Evolutionary conservation across 2,329 filamentous ascomycete species (phyloP).

Genomic region (Penicillium sp.): DNA sequence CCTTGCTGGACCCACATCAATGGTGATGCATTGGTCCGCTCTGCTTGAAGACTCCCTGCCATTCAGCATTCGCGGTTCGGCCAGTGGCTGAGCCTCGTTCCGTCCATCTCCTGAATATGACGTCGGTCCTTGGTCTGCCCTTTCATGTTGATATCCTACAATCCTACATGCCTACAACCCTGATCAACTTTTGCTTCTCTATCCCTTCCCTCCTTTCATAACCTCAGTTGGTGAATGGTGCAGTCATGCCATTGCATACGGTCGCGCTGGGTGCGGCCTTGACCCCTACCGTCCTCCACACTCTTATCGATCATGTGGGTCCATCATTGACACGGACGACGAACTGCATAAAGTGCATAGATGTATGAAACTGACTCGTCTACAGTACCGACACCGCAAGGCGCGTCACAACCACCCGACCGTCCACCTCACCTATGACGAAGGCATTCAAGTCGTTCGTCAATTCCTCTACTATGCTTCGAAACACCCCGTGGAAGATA

Average conservation of each 20-base stretch:
- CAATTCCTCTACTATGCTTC: slow-evolving; percentile 84
- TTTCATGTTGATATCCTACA: not conserved
- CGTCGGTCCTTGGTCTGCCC: not conserved
- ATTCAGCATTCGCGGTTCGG: not conserved
- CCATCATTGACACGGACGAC: not conserved
- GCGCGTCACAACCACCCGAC: slow-evolving; percentile 77
- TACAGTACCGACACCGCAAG: slow-evolving; percentile 81
- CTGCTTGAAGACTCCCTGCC: not conserved
- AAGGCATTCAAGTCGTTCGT: slow-evolving; percentile 84
- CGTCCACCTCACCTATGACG: slow-evolving; percentile 89
- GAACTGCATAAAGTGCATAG: not conserved
- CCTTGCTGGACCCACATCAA: not conserved
- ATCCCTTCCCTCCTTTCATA: not conserved
- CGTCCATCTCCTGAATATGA: slow-evolving; percentile 4
- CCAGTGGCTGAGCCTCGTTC: slow-evolving; percentile 5
- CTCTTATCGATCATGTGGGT: slow-evolving; percentile 81
- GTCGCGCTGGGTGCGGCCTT: slow-evolving; percentile 80
- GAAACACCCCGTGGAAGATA: slow-evolving; percentile 86
- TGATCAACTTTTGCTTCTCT: not conserved
- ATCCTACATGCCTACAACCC: not conserved
- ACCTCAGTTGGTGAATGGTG: slow-evolving; percentile 9
- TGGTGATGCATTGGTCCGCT: slow-evolving; percentile 5
- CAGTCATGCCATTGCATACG: slow-evolving; percentile 70
- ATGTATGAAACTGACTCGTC: slow-evolving; percentile 8
- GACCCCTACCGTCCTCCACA: slow-evolving; percentile 84